Evolutionary conservation across 139 green algal species (phyloP), one percentile per base, ranked within the genome.

Genomic region (Protoeuglena noctilucae): DNA sequence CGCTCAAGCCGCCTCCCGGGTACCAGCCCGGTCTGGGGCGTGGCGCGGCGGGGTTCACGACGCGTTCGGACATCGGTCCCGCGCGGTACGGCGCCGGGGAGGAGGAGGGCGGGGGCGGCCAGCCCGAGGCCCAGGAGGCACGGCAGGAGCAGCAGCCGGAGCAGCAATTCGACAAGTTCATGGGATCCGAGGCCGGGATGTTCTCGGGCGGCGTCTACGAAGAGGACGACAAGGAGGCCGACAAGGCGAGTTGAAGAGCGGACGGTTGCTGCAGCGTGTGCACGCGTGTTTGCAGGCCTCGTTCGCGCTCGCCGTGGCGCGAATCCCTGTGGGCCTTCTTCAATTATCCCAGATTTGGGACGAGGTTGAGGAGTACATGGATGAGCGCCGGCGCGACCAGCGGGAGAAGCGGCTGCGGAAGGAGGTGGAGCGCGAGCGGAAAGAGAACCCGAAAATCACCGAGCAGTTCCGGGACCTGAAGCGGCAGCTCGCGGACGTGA

Each of bases 401-500:
- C 72, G 89, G 1, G 89, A 96, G 66, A 80, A 78, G 43, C 77
- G 84, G 28, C 48, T 93, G 27, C 87, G 91, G 76, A 76, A 93
- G 56, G 75, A 95, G 68, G 79, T 96, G 47, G 84, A 96, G 58
- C 77, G 86, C 70, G 93, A 93, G 63, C 74, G 89, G 18, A 71
- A 64, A 4, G 80, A 87, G 50, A 98, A 99, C 61, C 89, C 89
- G 29, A 96, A 96, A 67, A 97, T 99, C 61, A 87, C 81, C 12
- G 91, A 96, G 73, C 83, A 94, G 74, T 97, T 98, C 82, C 75
- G 82, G 2, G 87, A 96, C 64, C 68, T 96, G 22, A 99, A 99
- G 74, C 73, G 92, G 31, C 78, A 85, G 57, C 81, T 99, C 54
- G 62, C 63, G 18, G 68, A 88, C 22, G 6, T 30, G 22, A 39